Evolutionary conservation across 371 early-diverging fungal genomes (phyloP).

Genomic region (Phascolomyces articulosus): DNA sequence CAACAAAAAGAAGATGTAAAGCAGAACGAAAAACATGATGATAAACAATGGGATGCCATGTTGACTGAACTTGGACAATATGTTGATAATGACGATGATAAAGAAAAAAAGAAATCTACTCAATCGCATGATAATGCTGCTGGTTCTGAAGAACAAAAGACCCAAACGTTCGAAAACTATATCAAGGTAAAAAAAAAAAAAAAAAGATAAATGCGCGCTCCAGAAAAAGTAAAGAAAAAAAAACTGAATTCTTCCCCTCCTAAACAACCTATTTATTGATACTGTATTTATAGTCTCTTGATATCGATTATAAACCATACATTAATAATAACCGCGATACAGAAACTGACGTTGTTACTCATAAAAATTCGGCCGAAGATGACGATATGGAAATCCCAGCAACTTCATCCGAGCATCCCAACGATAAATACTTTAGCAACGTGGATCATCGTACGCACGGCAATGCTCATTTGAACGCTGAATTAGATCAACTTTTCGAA

Average conservation of each 20-base stretch:
- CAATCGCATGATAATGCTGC: neutral
- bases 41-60: conserved; percentile 1
- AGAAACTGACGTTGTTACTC: conserved; percentile 29
- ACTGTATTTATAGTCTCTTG: no score
- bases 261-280: no score
- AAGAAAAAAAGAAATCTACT: neutral
- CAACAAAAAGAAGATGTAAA: neutral
- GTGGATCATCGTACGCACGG: conserved; percentile 8
- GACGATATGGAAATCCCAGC: neutral
- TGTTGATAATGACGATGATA: conserved; percentile 1
- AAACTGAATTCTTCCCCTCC: no score
- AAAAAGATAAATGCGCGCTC: no score
- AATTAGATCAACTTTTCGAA: conserved; percentile 21
- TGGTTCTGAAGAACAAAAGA: neutral
- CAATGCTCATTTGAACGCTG: conserved; percentile 6
- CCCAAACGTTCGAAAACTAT: neutral
- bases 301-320: conserved; percentile 26
- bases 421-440: conserved; percentile 12
- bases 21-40: neutral
- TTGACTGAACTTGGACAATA: conserved; percentile 5
- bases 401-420: neutral
- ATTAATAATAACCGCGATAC: conserved; percentile 28
- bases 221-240: no score
- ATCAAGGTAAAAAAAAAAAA: conserved; percentile 11
- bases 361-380: conserved; percentile 25